Evolutionary conservation across 805 yeast genomes (phyloP).

Genomic region (Scheffersomyces lignosus): DNA sequence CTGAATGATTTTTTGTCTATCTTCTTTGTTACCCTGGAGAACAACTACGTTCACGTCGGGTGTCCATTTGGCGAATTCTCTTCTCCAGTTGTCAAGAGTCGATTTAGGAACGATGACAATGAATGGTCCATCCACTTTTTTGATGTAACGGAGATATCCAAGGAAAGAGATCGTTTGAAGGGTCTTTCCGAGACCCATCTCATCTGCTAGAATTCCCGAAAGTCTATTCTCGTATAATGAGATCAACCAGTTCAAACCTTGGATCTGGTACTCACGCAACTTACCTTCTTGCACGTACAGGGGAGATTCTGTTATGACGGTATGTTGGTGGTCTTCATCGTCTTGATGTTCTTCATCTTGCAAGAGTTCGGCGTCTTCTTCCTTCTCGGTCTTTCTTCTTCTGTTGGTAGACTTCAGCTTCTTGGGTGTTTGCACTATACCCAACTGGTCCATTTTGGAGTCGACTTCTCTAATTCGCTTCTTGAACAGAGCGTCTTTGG

Average conservation of each 20-base stretch:
- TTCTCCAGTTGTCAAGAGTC: constrained; percentile 92
- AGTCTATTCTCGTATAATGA: constrained; percentile 83
- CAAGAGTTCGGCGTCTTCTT: constrained; percentile 90
- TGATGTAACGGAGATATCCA: constrained; percentile 80
- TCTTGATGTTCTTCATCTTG: constrained; percentile 74
- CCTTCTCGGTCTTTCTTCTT: constrained; percentile 87
- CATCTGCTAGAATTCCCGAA: constrained; percentile 95
- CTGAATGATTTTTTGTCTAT: constrained; percentile 60
- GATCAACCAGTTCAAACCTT: constrained; percentile 94
- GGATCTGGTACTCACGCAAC: constrained; percentile 88
- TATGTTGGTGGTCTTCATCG: constrained; percentile 46
- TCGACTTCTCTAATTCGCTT: constrained; percentile 59
- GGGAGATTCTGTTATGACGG: constrained; percentile 86
- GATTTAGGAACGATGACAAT: constrained; percentile 93
- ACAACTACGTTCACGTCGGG: constrained; percentile 88
- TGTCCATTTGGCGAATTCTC: constrained; percentile 94
- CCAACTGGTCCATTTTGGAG: constrained; percentile 39
- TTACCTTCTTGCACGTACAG: constrained; percentile 66
- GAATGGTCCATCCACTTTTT: constrained; percentile 84
- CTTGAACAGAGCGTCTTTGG: constrained; percentile 72
- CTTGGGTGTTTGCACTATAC: constrained; percentile 14
- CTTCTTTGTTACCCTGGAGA: constrained; percentile 88
- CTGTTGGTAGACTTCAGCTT: constrained; percentile 36
- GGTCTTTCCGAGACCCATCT: constrained; percentile 97
- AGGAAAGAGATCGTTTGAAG: constrained; percentile 90